Base-by-base conservation (phyloP, 2,329 filamentous ascomycete genomes). In the Beauveria varroae region DNA sequence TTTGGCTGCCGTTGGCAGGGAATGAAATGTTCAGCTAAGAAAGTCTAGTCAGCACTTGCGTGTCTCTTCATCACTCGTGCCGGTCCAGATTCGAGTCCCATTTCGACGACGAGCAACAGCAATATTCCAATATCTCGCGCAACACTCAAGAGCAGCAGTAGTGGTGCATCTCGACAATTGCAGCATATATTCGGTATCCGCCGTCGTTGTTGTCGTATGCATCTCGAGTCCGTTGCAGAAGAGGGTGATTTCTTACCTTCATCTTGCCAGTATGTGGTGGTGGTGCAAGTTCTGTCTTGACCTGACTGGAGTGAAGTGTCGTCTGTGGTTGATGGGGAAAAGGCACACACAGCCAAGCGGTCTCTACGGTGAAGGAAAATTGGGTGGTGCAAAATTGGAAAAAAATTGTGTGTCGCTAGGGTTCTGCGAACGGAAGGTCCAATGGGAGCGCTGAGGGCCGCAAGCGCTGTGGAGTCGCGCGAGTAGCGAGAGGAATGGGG, bases 1-100 rank as follows among this genome's bases (percentile, higher is more conserved):
- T 99, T 82, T 99, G 95, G 77, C 92, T 95, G 88, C 95, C 95
- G 84, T 98, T 98, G 88, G 93, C 91, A 83, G 95, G 95, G 88
- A 93, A 96, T 73, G 80, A 83, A 74, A 86, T 84, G 82, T 86
- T 86, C 79, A 86, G 79, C 83, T 83, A 67, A 30, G 22, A 22
- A 49, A 52, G 44, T 50, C 57, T 41, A 40, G 71, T 79, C 66
- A 79, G 76, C 70, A 63, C 66, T 59, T 59, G n/a, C 40, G 8
- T 62, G 55, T 28, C 51, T 24, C 34, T 46, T n/a, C 41, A 41
- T 28, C n/a, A 7, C 37, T 41, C n/a, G 16, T 7, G 18, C 18
- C 9, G 1, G 46, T 14, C 22, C 47, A 8, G 5, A n/a, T 34
- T 43, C 12, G 24, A 53, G 28, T 54, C 26, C n/a, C 41, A 37